Conservation (phyloP, 345 rosid species). For the Populus alba region DNA sequence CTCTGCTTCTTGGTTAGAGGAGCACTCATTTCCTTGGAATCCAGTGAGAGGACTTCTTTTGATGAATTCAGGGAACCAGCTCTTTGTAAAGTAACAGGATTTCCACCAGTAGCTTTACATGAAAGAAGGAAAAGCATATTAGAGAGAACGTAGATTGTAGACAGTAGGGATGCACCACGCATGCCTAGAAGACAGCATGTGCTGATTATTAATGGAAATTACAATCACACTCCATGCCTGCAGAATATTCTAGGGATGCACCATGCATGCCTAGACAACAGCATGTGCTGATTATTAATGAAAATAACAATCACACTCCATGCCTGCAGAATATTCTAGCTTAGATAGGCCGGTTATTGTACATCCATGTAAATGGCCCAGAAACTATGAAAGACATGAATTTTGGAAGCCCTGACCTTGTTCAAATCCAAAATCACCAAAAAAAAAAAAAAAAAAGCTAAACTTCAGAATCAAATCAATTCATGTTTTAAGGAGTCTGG, state of each 20-base stretch:
- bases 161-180: background rate
- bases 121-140: conserved; percentile 27
- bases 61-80: conserved; percentile 45
- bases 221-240: background rate
- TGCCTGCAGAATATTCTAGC: background rate
- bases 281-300: too few relatives aligned
- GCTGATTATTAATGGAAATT: too few relatives aligned
- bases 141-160: background rate
- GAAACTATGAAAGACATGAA: background rate
- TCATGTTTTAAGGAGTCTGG: background rate
- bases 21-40: conserved; percentile 31
- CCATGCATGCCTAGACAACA: too few relatives aligned
- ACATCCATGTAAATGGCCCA: background rate
- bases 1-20: conserved; percentile 39
- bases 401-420: background rate
- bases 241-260: background rate
- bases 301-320: background rate
- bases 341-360: background rate
- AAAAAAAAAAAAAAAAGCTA: background rate
- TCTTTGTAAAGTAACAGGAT: conserved; percentile 47
- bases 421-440: background rate
- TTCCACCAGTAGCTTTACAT: conserved; percentile 63
- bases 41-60: conserved; percentile 34
- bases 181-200: background rate
- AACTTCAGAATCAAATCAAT: background rate